A percentile compares a stretch with the other conserved stretches of the same genome.
Evolutionary conservation across 176 grass and related monocot genomes (phyloP).

Genomic region (Musa schizocarpa): DNA sequence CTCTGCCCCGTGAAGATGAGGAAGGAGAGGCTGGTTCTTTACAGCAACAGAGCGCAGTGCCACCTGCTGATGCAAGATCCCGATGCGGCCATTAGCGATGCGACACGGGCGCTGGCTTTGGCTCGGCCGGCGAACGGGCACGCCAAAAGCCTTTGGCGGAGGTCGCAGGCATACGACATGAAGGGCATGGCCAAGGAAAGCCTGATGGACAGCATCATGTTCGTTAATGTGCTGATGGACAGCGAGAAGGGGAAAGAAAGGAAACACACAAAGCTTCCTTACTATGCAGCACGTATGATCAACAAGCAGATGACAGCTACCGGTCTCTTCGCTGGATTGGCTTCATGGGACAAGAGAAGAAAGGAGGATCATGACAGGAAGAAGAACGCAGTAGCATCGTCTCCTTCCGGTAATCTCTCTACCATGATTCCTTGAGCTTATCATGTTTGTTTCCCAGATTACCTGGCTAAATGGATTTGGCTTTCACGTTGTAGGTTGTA

Average conservation of each 20-base stretch:
- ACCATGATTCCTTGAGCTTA: too few species aligned
- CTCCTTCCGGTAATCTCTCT: background rate
- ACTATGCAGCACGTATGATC: constrained; percentile 77
- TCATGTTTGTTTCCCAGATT: too few species aligned
- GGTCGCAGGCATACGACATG: constrained; percentile 85
- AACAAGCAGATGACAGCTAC: constrained; percentile 63
- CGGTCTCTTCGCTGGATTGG: constrained; percentile 47
- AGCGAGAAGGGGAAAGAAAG: constrained; percentile 13
- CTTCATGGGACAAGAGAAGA: background rate
- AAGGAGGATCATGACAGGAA: background rate
- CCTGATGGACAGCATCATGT: constrained; percentile 77
- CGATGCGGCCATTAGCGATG: constrained; percentile 61
- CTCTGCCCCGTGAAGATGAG: constrained; percentile 46
- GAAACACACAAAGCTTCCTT: constrained; percentile 42
- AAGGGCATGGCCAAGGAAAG: constrained; percentile 94
- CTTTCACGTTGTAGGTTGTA: background rate
- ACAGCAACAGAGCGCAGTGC: constrained; percentile 88
- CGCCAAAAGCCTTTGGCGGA: constrained; percentile 68
- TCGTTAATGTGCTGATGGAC: constrained; percentile 42
- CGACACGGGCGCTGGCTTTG: constrained; percentile 69
- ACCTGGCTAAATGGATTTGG: too few species aligned
- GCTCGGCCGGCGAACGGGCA: constrained; percentile 53
- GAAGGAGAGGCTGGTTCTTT: constrained; percentile 47
- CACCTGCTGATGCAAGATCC: constrained; percentile 34
- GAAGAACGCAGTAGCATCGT: background rate